Percentiles rank a stretch among this genome's conserved stretches.
phyloP scores from a whole-genome alignment of 1,284 basidiomycete genomes.

The Sphaerobolus stellatus region DNA sequence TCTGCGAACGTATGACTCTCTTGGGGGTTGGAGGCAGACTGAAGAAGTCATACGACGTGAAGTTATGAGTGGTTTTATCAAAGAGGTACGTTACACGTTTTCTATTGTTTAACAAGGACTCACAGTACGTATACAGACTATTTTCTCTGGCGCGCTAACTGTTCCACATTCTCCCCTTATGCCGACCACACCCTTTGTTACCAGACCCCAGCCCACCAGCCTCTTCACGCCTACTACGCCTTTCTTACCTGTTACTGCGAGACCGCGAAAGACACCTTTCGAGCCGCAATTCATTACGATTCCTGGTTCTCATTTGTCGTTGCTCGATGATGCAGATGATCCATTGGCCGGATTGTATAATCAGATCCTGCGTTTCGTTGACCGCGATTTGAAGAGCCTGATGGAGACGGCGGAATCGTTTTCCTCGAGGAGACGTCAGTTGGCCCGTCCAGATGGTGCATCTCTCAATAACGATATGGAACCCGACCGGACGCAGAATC shows the following conservation, averaged over 20 bases:
- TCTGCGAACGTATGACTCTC: conserved; percentile 76
- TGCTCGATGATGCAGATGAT: conserved; percentile 64
- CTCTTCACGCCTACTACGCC: conserved; percentile 52
- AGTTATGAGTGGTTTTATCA: conserved; percentile 72
- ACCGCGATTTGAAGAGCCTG: conserved; percentile 66
- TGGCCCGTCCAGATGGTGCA: conserved; percentile 1
- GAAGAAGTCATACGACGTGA: conserved; percentile 78
- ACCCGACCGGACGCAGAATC: conserved; percentile 21
- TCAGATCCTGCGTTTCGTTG: conserved; percentile 77
- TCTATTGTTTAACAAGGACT: conserved; percentile 1
- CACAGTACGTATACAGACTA: conserved; percentile 60
- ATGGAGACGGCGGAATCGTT: conserved; percentile 77
- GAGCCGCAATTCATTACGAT: conserved; percentile 45
- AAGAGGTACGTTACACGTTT: conserved; percentile 54
- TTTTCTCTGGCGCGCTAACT: conserved; percentile 66
- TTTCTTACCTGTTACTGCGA: conserved; percentile 60
- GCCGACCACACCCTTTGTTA: conserved; percentile 66
- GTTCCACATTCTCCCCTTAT: conserved; percentile 71
- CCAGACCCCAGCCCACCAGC: conserved; percentile 34
- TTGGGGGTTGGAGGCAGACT: conserved; percentile 81
- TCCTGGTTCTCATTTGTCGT: conserved; percentile 36
- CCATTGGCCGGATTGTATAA: conserved; percentile 77
- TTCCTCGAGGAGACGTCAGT: conserved; percentile 39
- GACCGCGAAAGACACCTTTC: conserved; percentile 23
- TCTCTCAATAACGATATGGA: conserved; percentile 18